phyloP scores from a whole-genome alignment of 1,284 basidiomycete genomes.

The Microbotryomycetes sp. region DNA sequence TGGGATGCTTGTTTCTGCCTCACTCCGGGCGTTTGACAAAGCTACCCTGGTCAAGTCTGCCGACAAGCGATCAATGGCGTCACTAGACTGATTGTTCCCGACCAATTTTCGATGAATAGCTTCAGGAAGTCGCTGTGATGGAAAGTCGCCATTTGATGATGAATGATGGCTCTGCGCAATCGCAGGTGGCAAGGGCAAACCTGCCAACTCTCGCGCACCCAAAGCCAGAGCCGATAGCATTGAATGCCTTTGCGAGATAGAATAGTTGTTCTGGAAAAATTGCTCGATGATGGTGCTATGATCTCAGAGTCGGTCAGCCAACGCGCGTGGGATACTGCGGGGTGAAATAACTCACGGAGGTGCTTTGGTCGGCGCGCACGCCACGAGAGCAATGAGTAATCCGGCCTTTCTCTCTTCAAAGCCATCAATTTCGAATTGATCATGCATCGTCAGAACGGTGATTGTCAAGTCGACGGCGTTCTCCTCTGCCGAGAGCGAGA shows the following conservation, averaged over 20 bases:
- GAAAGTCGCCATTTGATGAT: not conserved
- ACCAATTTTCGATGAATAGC: not conserved
- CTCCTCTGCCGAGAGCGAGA: too few species aligned
- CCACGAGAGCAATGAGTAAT: constrained; percentile 69
- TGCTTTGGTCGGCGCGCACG: constrained; percentile 65
- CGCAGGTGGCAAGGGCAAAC: constrained; percentile 44
- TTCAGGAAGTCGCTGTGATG: constrained; percentile 16
- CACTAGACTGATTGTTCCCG: constrained; percentile 43
- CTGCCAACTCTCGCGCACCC: constrained; percentile 76
- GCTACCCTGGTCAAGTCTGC: constrained; percentile 56
- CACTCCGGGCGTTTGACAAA: constrained; percentile 53
- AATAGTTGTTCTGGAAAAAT: constrained; percentile 87
- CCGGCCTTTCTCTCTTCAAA: constrained; percentile 74
- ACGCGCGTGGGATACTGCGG: not conserved
- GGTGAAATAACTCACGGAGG: constrained; percentile 58
- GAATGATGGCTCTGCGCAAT: not conserved
- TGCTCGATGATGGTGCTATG: constrained; percentile 76
- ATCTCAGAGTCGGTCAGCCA: not conserved
- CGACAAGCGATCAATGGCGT: constrained; percentile 48
- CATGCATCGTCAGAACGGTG: constrained; percentile 64
- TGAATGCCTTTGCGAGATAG: constrained; percentile 69
- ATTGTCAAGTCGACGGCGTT: constrained; percentile 77
- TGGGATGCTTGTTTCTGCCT: constrained; percentile 50
- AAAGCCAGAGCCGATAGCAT: constrained; percentile 80
- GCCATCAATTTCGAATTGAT: constrained; percentile 71